A percentile compares a stretch with the other conserved stretches of the same genome.
Conservation (phyloP, 768 basidiomycete genomes). For the Naganishia antarctica region DNA sequence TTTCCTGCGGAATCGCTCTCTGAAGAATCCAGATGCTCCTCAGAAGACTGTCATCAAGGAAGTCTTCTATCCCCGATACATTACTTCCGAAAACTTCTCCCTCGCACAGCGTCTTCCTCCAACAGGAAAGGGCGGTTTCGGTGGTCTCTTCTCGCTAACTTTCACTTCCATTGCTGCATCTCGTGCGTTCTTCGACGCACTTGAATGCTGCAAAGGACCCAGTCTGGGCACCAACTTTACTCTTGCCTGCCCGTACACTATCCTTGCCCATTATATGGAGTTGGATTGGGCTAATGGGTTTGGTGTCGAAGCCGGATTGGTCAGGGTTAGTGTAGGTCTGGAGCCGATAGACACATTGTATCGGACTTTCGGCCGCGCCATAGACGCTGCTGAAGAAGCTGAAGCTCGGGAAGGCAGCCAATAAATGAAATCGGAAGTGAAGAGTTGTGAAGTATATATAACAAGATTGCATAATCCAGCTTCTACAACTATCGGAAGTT, state of each 20-base stretch:
- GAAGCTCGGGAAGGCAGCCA: conserved; percentile 8
- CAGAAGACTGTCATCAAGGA: conserved; percentile 61
- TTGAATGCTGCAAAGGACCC: conserved; percentile 83
- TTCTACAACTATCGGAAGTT: neutral
- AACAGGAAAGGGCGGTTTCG: conserved; percentile 61
- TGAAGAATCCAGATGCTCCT: conserved; percentile 27
- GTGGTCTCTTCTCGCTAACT: conserved; percentile 79
- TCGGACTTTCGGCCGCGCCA: conserved; percentile 59
- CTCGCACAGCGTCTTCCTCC: conserved; percentile 58
- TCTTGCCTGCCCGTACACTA: conserved; percentile 84
- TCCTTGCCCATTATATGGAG: conserved; percentile 84
- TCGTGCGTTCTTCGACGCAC: conserved; percentile 73
- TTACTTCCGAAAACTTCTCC: conserved; percentile 64
- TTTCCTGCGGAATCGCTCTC: conserved; percentile 61
- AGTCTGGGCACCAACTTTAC: conserved; percentile 85
- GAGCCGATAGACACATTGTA: conserved; percentile 64
- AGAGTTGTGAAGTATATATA: conserved; percentile 1
- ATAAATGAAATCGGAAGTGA: neutral
- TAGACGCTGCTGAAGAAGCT: conserved; percentile 66
- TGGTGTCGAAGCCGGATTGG: conserved; percentile 76
- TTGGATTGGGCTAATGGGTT: conserved; percentile 84
- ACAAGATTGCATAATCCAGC: neutral
- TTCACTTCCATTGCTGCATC: conserved; percentile 69
- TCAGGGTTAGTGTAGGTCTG: conserved; percentile 86
- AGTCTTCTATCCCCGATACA: conserved; percentile 85